These are phyloP conservation scores for Ricinus communis DNA, from an alignment of 345 rosid species.

Conservation along the genomic window DNA sequence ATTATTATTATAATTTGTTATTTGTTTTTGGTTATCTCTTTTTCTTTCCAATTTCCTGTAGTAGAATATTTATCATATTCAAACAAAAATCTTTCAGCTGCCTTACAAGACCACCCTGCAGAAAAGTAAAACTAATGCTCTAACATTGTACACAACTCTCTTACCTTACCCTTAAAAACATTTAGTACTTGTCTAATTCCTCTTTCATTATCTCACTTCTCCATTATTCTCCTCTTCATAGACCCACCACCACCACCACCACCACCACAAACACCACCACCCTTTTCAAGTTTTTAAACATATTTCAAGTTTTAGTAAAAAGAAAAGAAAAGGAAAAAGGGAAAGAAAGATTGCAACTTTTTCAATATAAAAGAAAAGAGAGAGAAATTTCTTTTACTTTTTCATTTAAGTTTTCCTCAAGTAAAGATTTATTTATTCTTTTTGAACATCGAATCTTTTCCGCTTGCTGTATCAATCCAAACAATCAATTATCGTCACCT, in stretches of 20 bases:
- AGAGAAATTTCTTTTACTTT: too few relatives aligned
- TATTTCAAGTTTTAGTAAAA: background rate
- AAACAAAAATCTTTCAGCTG: constrained; percentile 18
- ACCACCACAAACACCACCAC: background rate
- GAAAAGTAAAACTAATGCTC: background rate
- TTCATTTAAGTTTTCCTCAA: too few relatives aligned
- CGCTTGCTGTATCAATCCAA: background rate
- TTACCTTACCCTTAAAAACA: background rate
- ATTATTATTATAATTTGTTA: background rate
- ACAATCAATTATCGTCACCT: too few relatives aligned
- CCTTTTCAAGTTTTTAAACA: constrained; percentile 12
- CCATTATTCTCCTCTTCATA: background rate
- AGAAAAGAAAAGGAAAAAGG: background rate
- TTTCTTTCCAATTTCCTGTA: background rate
- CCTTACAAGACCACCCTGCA: constrained; percentile 16
- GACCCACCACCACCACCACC: background rate
- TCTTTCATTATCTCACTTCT: background rate
- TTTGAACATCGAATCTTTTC: background rate
- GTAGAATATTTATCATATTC: background rate
- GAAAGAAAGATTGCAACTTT: background rate
- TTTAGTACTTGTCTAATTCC: background rate
- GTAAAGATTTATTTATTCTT: too few relatives aligned
- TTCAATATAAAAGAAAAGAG: background rate
- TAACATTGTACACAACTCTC: background rate
- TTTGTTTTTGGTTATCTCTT: background rate